phyloP scores from a whole-genome alignment of 2,329 filamentous ascomycete genomes.

The Xylariales sp. region DNA sequence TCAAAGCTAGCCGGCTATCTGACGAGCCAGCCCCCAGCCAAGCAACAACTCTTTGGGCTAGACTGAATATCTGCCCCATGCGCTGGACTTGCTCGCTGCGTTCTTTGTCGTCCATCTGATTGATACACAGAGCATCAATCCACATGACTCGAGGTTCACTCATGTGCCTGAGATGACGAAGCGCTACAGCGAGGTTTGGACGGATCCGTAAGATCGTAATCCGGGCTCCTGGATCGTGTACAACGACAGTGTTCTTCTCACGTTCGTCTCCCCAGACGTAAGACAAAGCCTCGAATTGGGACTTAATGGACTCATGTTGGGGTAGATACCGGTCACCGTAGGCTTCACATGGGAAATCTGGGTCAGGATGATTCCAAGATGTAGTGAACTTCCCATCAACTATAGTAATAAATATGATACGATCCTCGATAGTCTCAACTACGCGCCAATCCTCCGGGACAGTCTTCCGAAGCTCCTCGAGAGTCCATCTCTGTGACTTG shows the following conservation, averaged over 20 bases:
- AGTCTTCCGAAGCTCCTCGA: not conserved
- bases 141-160: conserved; percentile 17
- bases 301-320: not conserved
- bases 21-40: conserved; percentile 15
- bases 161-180: not conserved
- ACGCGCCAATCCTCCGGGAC: not conserved
- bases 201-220: not conserved
- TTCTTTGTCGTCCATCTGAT: conserved; percentile 20
- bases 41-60: conserved; percentile 14
- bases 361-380: not conserved
- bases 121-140: conserved; percentile 28
- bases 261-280: not conserved
- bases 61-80: conserved; percentile 21
- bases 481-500: not conserved
- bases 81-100: conserved; percentile 22
- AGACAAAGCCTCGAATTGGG: not conserved
- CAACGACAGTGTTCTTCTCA: not conserved
- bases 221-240: not conserved
- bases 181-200: not conserved
- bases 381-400: not conserved
- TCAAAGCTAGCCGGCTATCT: not conserved
- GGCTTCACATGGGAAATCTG: not conserved
- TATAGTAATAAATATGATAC: not conserved
- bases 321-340: not conserved
- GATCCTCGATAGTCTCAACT: not conserved